Evolutionary conservation across 805 yeast genomes (phyloP).

Genomic region (Monosporozyma servazzii): DNA sequence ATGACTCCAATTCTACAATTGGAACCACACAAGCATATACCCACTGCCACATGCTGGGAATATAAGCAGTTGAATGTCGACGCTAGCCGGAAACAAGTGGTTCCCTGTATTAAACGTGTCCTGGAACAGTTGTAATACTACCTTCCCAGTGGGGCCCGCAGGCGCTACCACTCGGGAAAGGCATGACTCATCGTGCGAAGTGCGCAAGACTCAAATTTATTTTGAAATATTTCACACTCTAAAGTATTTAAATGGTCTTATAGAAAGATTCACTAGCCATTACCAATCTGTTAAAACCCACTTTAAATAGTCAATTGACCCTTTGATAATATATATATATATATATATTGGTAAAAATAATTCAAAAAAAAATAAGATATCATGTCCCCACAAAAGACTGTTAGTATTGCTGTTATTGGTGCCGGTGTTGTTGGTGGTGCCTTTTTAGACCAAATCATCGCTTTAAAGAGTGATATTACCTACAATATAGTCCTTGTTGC

Average conservation of each 20-base stretch:
- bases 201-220: no score
- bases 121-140: conserved; percentile 8
- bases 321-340: neutral
- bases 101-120: conserved; percentile 41
- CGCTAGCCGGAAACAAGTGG: conserved; percentile 83
- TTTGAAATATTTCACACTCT: neutral
- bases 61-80: conserved; percentile 44
- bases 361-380: neutral
- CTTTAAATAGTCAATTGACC: neutral
- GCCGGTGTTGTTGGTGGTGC: conserved; percentile 96
- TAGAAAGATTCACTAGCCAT: neutral
- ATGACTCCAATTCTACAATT: conserved; percentile 13
- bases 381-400: conserved; percentile 39
- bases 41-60: neutral
- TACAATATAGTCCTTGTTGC: conserved; percentile 79
- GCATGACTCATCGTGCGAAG: neutral
- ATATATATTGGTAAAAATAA: neutral
- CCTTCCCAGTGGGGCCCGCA: no score
- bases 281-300: neutral
- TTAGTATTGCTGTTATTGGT: conserved; percentile 66
- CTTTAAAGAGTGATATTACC: conserved; percentile 48
- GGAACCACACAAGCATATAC: neutral
- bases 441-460: conserved; percentile 70
- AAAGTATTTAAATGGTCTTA: neutral
- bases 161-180: neutral